A percentile compares a stretch with the other conserved stretches of the same genome.
Evolutionary conservation across 129 eudicot genomes (phyloP).

Genomic region (Chrysanthemum seticuspe): DNA sequence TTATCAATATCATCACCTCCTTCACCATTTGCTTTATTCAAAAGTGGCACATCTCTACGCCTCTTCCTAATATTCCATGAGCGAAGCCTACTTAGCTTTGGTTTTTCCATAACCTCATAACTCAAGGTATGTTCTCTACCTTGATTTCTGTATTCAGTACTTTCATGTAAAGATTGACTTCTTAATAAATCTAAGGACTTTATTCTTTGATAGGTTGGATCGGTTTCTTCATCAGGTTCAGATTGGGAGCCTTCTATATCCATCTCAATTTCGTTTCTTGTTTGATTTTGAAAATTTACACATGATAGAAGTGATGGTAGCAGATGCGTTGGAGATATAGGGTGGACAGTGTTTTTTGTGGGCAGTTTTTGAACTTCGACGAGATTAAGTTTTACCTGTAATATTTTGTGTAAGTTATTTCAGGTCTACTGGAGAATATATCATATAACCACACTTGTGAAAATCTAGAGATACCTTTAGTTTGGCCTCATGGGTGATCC

Average conservation of each 20-base stretch:
- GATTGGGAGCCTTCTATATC: constrained; percentile 33
- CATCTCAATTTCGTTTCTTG: constrained; percentile 21
- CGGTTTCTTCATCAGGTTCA: constrained; percentile 38
- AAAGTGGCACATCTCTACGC: constrained; percentile 44
- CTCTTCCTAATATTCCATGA: constrained; percentile 50
- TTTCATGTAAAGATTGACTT: constrained; percentile 30
- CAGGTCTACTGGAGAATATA: constrained; percentile 6
- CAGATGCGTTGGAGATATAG: constrained; percentile 51
- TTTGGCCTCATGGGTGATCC: constrained; percentile 35
- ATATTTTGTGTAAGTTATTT: constrained; percentile 16
- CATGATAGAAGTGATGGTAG: constrained; percentile 44
- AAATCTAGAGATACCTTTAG: constrained; percentile 31
- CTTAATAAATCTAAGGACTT: constrained; percentile 29
- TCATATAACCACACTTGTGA: constrained; percentile 13
- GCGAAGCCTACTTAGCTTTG: constrained; percentile 33
- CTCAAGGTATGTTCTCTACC: constrained; percentile 13
- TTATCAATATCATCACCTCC: constrained; percentile 59
- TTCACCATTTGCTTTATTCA: constrained; percentile 41
- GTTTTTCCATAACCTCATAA: constrained; percentile 25
- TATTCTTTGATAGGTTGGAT: constrained; percentile 42
- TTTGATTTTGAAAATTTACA: constrained; percentile 40
- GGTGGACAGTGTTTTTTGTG: constrained; percentile 46
- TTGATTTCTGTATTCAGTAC: constrained; percentile 22
- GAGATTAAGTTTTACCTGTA: constrained; percentile 50
- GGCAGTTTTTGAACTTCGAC: constrained; percentile 33